Conservation (phyloP, 1,284 basidiomycete species). For the Boletus putidus region DNA sequence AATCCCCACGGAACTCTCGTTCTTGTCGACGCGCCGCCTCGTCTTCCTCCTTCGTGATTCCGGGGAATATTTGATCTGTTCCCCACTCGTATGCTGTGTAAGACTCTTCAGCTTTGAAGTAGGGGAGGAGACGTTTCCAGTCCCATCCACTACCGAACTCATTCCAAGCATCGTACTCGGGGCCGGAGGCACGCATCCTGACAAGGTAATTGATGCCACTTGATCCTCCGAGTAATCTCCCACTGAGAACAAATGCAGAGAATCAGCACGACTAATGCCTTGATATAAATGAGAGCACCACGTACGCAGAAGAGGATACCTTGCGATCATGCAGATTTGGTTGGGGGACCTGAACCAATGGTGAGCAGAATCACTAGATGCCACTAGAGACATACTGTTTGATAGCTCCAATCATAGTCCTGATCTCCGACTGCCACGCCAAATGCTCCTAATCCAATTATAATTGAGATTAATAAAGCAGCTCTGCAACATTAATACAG, state of each 20-base stretch:
- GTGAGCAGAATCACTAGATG: background rate
- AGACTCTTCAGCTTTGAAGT: slow-evolving; percentile 23
- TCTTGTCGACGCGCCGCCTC: slow-evolving; percentile 17
- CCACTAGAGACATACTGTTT: slow-evolving; percentile 9
- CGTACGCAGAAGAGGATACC: slow-evolving; percentile 12
- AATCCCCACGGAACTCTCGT: slow-evolving; percentile 17
- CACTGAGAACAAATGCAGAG: slow-evolving; percentile 2
- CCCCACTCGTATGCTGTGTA: slow-evolving; percentile 15
- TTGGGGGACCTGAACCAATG: slow-evolving; percentile 19
- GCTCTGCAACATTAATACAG: background rate
- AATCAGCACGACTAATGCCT: background rate
- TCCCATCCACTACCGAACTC: slow-evolving; percentile 24
- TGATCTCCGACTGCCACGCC: slow-evolving; percentile 11
- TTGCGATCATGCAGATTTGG: slow-evolving; percentile 6
- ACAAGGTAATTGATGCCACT: slow-evolving; percentile 25
- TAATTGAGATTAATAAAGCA: background rate
- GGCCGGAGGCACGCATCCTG: slow-evolving; percentile 24
- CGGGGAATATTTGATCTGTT: slow-evolving; percentile 25
- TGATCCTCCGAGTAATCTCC: slow-evolving; percentile 26
- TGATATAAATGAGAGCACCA: background rate
- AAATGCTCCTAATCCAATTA: slow-evolving; percentile 2
- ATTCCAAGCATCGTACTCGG: slow-evolving; percentile 26
- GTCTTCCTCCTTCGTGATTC: slow-evolving; percentile 21
- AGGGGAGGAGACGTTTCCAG: slow-evolving; percentile 21
- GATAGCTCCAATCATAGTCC: slow-evolving; percentile 25